Evolutionary conservation across 805 yeast genomes (phyloP), one percentile per base, ranked within the genome.

Genomic region (Hyphopichia homilentoma): DNA sequence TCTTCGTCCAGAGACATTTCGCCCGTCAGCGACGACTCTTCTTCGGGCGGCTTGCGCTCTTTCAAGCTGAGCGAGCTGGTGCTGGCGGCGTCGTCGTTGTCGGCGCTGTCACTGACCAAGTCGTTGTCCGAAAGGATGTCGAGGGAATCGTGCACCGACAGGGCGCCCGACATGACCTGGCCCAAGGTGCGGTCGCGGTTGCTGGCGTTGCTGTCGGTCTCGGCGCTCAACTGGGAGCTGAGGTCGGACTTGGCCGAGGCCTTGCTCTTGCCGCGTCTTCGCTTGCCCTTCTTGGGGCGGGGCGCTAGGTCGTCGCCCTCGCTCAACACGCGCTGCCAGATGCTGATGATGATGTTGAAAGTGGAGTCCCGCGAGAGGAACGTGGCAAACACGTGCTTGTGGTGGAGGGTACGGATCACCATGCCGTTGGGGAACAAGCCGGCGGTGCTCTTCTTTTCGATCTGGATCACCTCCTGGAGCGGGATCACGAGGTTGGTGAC

Each of bases 361-460:
- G 76, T 61, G 1, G 64, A 36, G 53, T 82, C 89, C 43, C 89
- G 65, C 3, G 78, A 63, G 17, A 79, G 60, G 39, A 82, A 75
- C 1, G 83, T 73, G 0, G 86, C 86, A 63, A 82, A 82, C 0
- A 70, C 67, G 48, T 74, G 77, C 44, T 71, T 75, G 16, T 72
- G 75, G 45, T 81, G 84, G 29, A 79, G 56, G 1, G 88, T 81
- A 35, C 75, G 70, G 15, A 82, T 69, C 27, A 71, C 68, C 40
- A 82, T 71, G 1, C 84, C 86, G 48, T 81, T 82, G 5, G 87
- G 87, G 39, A 82, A 79, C 11, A 82, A 61, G 0, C 77, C 79
- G 0, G 80, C 83, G 0, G 87, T 81, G 11, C 75, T 68, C 50
- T 70, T 75, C 52, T 81, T 81, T 40, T 78, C 82, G 14, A 82